A percentile compares a stretch with the other conserved stretches of the same genome.
Conservation (phyloP, 345 rosid species). For the Hibiscus mutabilis region DNA sequence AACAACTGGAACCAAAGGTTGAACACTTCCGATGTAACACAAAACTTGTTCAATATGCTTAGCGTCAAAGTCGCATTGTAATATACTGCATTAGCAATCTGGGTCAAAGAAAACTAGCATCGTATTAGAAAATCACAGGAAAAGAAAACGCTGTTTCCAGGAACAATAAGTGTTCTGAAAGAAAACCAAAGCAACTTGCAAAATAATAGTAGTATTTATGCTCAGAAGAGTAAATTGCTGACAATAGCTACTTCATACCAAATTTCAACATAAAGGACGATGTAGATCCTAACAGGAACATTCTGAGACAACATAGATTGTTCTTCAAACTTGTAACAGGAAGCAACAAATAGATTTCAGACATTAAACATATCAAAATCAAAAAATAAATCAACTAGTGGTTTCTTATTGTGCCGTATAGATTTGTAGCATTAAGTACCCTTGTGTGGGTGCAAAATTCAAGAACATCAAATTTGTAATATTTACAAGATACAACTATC, state of each 20-base stretch:
- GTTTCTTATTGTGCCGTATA: neutral
- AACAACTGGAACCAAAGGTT: slow-evolving; percentile 93
- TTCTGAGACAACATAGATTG: neutral
- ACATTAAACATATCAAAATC: neutral
- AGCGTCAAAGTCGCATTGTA: slow-evolving; percentile 79
- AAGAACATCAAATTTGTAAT: neutral
- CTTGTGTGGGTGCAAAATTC: neutral
- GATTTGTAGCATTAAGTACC: neutral
- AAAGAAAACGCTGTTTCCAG: neutral
- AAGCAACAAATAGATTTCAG: neutral
- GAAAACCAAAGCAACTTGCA: neutral
- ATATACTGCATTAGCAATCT: slow-evolving; percentile 94
- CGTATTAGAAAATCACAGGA: slow-evolving; percentile 1
- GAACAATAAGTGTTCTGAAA: neutral
- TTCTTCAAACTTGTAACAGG: neutral
- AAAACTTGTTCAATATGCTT: slow-evolving; percentile 66
- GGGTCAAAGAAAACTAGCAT: slow-evolving; percentile 6
- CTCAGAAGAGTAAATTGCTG: neutral
- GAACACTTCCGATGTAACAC: slow-evolving; percentile 70
- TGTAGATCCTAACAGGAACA: neutral
- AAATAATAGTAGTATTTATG: neutral
- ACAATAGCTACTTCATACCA: neutral
- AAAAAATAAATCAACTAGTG: neutral
- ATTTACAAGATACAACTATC: neutral
- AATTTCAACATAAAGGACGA: neutral